Evolutionary conservation across 495 filamentous ascomycete genomes (phyloP).

Genomic region (Podospora bellae-mahoneyi): DNA sequence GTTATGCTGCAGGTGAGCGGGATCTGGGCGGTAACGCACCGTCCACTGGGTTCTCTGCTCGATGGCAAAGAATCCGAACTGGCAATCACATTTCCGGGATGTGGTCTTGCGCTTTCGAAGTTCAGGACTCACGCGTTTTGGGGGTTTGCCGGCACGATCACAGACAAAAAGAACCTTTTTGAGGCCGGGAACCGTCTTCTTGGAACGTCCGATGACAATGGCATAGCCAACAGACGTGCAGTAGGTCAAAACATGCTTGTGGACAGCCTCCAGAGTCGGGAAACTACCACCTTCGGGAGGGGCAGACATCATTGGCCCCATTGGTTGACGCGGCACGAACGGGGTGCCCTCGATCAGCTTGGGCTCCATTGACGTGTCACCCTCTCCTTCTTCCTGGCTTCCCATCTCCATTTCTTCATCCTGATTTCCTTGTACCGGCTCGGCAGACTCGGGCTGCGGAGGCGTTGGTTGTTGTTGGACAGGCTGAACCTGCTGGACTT

Average conservation of each 20-base stretch:
- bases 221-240: slow-evolving; percentile 57
- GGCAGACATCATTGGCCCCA: slow-evolving; percentile 51
- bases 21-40: slow-evolving; percentile 52
- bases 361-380: slow-evolving; percentile 39
- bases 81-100: slow-evolving; percentile 56
- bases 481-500: slow-evolving; percentile 38
- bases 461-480: slow-evolving; percentile 36
- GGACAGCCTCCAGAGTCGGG: slow-evolving; percentile 52
- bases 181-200: slow-evolving; percentile 54
- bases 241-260: slow-evolving; percentile 50
- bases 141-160: slow-evolving; percentile 54
- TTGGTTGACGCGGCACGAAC: slow-evolving; percentile 43
- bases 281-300: slow-evolving; percentile 55
- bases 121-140: slow-evolving; percentile 50
- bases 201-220: slow-evolving; percentile 56
- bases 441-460: slow-evolving; percentile 36
- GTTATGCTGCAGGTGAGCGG: slow-evolving; percentile 50
- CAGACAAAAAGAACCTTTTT: slow-evolving; percentile 59
- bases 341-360: slow-evolving; percentile 44
- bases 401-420: slow-evolving; percentile 46
- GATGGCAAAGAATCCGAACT: slow-evolving; percentile 57
- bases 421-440: slow-evolving; percentile 34
- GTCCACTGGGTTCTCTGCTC: slow-evolving; percentile 57
- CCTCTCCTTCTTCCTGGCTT: slow-evolving; percentile 41
- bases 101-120: slow-evolving; percentile 55